Conservation (phyloP, 208 protist genomes). For the Herpetomonas tarakana region DNA sequence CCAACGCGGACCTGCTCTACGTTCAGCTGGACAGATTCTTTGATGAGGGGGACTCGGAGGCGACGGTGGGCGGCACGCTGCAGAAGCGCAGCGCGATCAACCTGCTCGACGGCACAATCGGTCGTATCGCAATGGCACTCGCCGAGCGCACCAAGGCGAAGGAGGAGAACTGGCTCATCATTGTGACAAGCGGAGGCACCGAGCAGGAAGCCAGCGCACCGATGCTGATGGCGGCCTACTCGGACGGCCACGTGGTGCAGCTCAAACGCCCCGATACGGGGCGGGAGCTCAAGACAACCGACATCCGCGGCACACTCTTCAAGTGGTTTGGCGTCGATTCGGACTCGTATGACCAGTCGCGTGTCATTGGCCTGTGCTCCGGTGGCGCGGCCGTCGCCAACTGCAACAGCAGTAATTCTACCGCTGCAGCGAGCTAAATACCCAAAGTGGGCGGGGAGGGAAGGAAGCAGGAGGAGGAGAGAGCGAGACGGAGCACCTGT, state of each 20-base stretch:
- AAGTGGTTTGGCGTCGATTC: constrained; percentile 41
- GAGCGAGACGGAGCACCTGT: too few relatives aligned
- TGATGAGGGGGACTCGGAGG: background rate
- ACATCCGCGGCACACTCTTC: constrained; percentile 49
- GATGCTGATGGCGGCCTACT: constrained; percentile 55
- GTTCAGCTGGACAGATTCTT: constrained; percentile 34
- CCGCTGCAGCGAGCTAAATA: too few relatives aligned
- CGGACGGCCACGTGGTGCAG: constrained; percentile 46
- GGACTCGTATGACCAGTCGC: constrained; percentile 1
- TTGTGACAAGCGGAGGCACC: constrained; percentile 52
- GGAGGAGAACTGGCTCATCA: constrained; percentile 68
- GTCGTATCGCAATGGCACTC: constrained; percentile 44
- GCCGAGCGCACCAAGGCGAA: constrained; percentile 27
- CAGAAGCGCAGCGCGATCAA: constrained; percentile 52
- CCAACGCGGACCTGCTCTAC: constrained; percentile 52
- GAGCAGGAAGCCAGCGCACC: constrained; percentile 22
- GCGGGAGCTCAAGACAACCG: constrained; percentile 18
- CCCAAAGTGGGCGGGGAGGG: too few relatives aligned
- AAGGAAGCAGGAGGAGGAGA: too few relatives aligned
- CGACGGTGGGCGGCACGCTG: constrained; percentile 15
- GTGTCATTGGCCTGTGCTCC: constrained; percentile 63
- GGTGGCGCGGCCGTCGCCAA: constrained; percentile 41
- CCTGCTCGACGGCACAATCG: constrained; percentile 61
- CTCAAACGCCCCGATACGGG: constrained; percentile 24
- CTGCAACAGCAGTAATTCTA: constrained; percentile 24